These are phyloP conservation scores for Microbotryum intermedium DNA, from an alignment of 1,284 basidiomycete species.

Conservation along the genomic window DNA sequence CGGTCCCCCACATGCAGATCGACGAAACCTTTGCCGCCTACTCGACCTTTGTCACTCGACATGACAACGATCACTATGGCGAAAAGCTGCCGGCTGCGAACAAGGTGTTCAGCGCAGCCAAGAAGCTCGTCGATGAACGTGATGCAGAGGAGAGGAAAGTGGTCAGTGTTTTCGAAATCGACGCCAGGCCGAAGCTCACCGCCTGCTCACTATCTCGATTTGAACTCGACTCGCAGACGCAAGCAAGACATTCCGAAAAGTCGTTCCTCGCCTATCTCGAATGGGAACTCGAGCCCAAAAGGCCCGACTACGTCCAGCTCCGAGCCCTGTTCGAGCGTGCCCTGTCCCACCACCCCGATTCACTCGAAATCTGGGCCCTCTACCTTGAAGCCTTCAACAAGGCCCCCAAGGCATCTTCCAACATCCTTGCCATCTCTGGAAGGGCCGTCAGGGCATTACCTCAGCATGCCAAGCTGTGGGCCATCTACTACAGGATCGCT, in stretches of 20 bases:
- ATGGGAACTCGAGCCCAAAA: conserved; percentile 54
- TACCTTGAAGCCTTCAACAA: conserved; percentile 9
- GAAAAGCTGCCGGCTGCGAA: conserved; percentile 62
- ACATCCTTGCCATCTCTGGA: conserved; percentile 8
- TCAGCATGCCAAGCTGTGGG: conserved; percentile 60
- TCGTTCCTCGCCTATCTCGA: conserved; percentile 56
- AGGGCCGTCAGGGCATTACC: conserved; percentile 59
- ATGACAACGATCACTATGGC: conserved; percentile 69
- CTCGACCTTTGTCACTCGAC: conserved; percentile 73
- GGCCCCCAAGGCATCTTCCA: background rate
- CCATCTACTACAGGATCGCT: conserved; percentile 52
- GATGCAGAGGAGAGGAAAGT: conserved; percentile 27
- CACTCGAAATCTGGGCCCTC: conserved; percentile 20
- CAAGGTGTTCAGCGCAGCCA: conserved; percentile 40
- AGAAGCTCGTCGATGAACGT: conserved; percentile 20
- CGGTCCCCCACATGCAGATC: conserved; percentile 42
- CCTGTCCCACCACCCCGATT: conserved; percentile 39
- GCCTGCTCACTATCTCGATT: background rate
- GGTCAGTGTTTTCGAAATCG: background rate
- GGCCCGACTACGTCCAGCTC: conserved; percentile 56
- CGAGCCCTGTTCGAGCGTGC: conserved; percentile 65
- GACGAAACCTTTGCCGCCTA: conserved; percentile 73
- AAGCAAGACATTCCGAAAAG: conserved; percentile 2
- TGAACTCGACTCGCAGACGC: conserved; percentile 1
- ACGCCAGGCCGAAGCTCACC: too few species aligned